phyloP scores from a whole-genome alignment of 176 grass and related monocot species.

The Rhynchospora tenuis region DNA sequence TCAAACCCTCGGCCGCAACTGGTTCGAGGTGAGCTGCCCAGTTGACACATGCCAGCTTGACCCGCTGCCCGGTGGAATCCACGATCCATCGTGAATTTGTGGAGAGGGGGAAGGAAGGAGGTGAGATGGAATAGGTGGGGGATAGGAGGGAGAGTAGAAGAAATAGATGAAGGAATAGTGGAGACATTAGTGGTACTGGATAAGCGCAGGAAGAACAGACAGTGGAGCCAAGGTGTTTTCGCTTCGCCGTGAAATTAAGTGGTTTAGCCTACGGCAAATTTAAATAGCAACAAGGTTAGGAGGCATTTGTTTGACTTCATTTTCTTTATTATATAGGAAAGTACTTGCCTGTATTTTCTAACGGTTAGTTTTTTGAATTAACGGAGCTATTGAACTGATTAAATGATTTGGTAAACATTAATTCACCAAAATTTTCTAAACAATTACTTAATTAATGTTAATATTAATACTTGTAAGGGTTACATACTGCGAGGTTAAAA shows the following conservation, averaged over 20 bases:
- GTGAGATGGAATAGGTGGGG: not conserved
- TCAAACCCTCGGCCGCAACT: conserved; percentile 68
- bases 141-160: not conserved
- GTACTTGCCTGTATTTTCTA: no score
- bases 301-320: no score
- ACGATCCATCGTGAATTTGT: conserved; percentile 77
- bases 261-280: no score
- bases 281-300: no score
- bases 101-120: conserved; percentile 55
- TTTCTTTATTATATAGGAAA: no score
- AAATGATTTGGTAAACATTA: no score
- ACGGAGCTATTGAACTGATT: no score
- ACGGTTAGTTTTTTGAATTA: no score
- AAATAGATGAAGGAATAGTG: not conserved
- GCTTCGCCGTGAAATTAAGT: not conserved
- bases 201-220: not conserved
- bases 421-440: no score
- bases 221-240: not conserved
- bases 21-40: conserved; percentile 88
- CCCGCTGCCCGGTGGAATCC: conserved; percentile 41
- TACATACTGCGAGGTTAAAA: no score
- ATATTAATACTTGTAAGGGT: no score
- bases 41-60: conserved; percentile 87
- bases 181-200: conserved; percentile 27
- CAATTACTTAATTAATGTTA: no score